These are phyloP conservation scores for Petunia axillaris DNA, from an alignment of 257 asterid genomes.

Conservation along the genomic window DNA sequence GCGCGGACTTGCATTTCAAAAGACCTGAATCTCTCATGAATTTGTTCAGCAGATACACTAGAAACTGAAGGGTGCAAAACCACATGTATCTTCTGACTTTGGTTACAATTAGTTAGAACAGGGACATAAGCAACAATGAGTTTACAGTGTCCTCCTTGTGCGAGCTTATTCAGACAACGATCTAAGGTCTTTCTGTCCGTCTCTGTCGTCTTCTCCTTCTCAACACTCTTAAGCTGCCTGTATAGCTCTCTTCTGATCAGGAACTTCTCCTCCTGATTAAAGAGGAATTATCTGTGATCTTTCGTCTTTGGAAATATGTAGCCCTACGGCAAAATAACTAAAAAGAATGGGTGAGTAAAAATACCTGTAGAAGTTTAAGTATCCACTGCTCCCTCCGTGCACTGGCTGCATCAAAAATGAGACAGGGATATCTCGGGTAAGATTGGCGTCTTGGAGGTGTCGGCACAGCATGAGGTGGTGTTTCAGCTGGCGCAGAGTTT, in stretches of 20 bases:
- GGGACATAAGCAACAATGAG: constrained; percentile 72
- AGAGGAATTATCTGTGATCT: constrained; percentile 26
- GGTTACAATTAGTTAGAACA: constrained; percentile 74
- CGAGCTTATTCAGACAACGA: constrained; percentile 80
- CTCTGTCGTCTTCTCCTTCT: constrained; percentile 57
- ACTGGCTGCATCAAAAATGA: constrained; percentile 52
- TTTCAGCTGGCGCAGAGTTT: constrained; percentile 37
- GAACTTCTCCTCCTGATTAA: constrained; percentile 88
- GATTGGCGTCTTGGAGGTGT: constrained; percentile 57
- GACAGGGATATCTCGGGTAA: constrained; percentile 58
- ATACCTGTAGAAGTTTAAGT: constrained; percentile 85
- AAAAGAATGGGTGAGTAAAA: constrained; percentile 33
- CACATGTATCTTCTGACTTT: constrained; percentile 66
- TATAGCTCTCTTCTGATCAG: constrained; percentile 79
- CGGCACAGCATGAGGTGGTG: constrained; percentile 42
- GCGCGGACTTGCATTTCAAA: constrained; percentile 68
- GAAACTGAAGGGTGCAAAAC: constrained; percentile 79
- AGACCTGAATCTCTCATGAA: constrained; percentile 76
- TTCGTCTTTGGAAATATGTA: constrained; percentile 32
- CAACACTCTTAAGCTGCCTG: constrained; percentile 73
- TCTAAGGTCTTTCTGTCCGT: constrained; percentile 82
- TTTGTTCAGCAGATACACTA: constrained; percentile 63
- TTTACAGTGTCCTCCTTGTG: constrained; percentile 81
- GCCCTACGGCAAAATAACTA: constrained; percentile 28
- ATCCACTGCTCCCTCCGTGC: constrained; percentile 79